phyloP scores from a whole-genome alignment of 2,329 filamentous ascomycete genomes.

The Claviceps humidiphila region DNA sequence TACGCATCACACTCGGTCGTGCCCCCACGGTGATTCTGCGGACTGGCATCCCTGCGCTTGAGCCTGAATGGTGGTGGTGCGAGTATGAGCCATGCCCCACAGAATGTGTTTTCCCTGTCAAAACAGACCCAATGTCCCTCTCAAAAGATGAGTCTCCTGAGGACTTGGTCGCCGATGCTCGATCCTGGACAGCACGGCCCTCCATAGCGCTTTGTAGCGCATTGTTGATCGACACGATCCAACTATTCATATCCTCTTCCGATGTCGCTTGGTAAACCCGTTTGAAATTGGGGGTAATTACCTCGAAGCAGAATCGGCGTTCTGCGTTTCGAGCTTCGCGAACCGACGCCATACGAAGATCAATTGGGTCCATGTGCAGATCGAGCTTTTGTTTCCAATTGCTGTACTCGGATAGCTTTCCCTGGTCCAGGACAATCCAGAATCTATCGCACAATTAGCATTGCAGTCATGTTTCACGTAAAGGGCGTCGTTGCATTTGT shows the following conservation, averaged over 20 bases:
- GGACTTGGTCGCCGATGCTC: slow-evolving; percentile 25
- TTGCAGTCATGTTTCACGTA: background rate
- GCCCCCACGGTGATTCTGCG: slow-evolving; percentile 87
- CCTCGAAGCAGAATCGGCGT: slow-evolving; percentile 91
- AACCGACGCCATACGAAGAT: slow-evolving; percentile 91
- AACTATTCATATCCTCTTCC: slow-evolving; percentile 94
- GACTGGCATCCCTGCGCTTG: slow-evolving; percentile 45
- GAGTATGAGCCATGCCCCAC: slow-evolving; percentile 41
- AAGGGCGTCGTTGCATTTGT: no score
- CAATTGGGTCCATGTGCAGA: slow-evolving; percentile 94
- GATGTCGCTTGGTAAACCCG: slow-evolving; percentile 95
- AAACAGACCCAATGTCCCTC: slow-evolving; percentile 80
- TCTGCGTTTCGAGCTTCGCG: slow-evolving; percentile 91
- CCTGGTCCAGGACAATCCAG: slow-evolving; percentile 96
- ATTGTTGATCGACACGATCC: slow-evolving; percentile 95
- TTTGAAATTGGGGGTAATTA: slow-evolving; percentile 93
- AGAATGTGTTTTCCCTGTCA: slow-evolving; percentile 83
- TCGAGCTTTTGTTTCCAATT: slow-evolving; percentile 98
- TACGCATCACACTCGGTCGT: slow-evolving; percentile 58
- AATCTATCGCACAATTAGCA: slow-evolving; percentile 45
- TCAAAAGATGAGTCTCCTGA: slow-evolving; percentile 46
- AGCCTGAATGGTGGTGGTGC: slow-evolving; percentile 32
- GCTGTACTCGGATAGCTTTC: slow-evolving; percentile 92
- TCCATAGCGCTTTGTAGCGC: slow-evolving; percentile 93
- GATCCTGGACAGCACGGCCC: slow-evolving; percentile 50